Evolutionary conservation across 2,329 filamentous ascomycete species (phyloP), one percentile per base, ranked within the genome.

Genomic region (Exutisphaerella laricina): DNA sequence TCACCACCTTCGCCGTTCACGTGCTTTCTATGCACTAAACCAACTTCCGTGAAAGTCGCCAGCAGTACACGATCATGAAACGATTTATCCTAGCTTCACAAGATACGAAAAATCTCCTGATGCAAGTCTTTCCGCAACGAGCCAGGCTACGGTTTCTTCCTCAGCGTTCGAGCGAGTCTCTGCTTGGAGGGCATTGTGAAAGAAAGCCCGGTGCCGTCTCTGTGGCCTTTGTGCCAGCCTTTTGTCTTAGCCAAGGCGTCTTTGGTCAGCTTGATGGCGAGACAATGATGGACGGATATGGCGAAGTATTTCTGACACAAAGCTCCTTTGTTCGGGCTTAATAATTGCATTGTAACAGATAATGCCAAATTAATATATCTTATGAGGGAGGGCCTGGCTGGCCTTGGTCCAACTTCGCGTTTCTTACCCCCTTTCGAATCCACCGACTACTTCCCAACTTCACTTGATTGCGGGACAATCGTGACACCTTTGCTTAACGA

Each of bases 11-110:
- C 71, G 21, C 37, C 23, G 14, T 75, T 74, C 50, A 67, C 74
- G 9, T 77, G 74, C 56, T 60, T 70, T 29, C 72, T 73, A 46
- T 77, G 74, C 53, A 68, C 66, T 4, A 50, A 39, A 33, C 49
- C 50, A 9, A 41, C 43, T 22, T 45, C 45, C 10, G 13, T 41
- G 4, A 45, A 37, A 20, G 37, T 39, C 35, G 31, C 31, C 20
- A 32, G 35, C 28, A 39, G 36, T 23, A 37, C 31, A 22, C 31
- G 41, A 39, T 39, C 28, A 26, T 38, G 41, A 44, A 16, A 23
- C 21, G 23, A 38, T 38, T 1, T n/a, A 9, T 25, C 18, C 33
- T 14, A 12, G 13, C 20, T 12, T 36, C 3, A 22, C 8, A 20
- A 36, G 22, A 13, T 36, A 13, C 9, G 33, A n/a, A n/a, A n/a